Evolutionary conservation across 371 early-diverging fungal species (phyloP), one percentile per base, ranked within the genome.

Genomic region (Lichtheimia corymbifera): DNA sequence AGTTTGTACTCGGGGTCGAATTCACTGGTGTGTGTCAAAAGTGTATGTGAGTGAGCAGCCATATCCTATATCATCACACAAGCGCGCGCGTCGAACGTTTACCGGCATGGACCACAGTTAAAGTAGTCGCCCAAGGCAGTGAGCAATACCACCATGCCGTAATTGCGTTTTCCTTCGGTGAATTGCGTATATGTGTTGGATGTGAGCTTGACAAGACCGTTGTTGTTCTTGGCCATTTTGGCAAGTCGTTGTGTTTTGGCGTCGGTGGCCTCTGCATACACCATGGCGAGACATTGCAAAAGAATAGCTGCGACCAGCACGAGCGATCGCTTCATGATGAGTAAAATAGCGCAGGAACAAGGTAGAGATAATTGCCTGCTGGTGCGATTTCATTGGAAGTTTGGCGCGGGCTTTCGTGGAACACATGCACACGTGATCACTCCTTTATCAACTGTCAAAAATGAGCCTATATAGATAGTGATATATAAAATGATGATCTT

Each of bases 81-180:
- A 22, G n/a, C 43, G 51, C 5, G 50, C 25, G 41, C 14, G 47
- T 47, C 22, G 5, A 13, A n/a, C 30, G 25, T 49, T 65, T 84
- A 91, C 94, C 75, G 76, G 84, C 95, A 94, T 25, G 91, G 91
- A 20, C 64, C 62, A 68, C 95, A 94, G 47, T 83, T 74, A 64
- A 89, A 82, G 51, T 86, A 79, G 17, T 84, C 76, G n/a, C 79
- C 76, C 43, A 87, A 59, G 5, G 93, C 91, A 22, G 95, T 94
- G 54, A 94, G 73, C 20, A 92, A 71, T 4, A 91, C 84, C 22
- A 89, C 84, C 52, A 91, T 58, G 22, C 91, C 88, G 69, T 91
- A 94, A 70, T 91, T 88, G 41, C 95, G 76, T 27, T 92, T 93
- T 55, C 79, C 82, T 62, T 88, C 85, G 45, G 90, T 84, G 57